These are phyloP conservation scores for Geranomyces michiganensis DNA, from an alignment of 192 early-diverging fungal genomes.

Conservation along the genomic window DNA sequence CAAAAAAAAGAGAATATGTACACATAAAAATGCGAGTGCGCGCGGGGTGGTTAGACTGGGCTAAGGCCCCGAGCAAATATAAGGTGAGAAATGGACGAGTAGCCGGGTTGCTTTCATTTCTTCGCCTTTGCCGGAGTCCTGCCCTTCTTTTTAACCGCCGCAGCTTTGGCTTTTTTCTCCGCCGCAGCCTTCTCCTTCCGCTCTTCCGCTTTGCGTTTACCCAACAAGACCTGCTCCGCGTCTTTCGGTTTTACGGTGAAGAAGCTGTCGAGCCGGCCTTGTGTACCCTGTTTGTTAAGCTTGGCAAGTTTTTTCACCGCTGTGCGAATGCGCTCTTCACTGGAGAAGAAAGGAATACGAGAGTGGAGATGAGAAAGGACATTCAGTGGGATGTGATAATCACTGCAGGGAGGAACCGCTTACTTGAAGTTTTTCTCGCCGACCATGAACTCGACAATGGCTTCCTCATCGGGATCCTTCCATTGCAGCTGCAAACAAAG, in stretches of 20 bases:
- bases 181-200: neutral
- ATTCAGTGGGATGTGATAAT: neutral
- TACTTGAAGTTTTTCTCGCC: constrained; percentile 94
- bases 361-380: neutral
- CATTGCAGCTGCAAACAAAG: constrained; percentile 39
- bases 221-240: constrained; percentile 6
- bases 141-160: neutral
- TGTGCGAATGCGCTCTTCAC: constrained; percentile 86
- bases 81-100: too few relatives aligned
- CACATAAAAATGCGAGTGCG: too few relatives aligned
- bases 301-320: constrained; percentile 80
- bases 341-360: constrained; percentile 35
- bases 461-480: constrained; percentile 65
- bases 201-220: constrained; percentile 44
- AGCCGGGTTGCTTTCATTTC: too few relatives aligned
- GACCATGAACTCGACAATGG: constrained; percentile 84
- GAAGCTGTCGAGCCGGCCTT: constrained; percentile 91
- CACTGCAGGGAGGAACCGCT: constrained; percentile 4
- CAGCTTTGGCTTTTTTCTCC: neutral
- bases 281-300: constrained; percentile 74
- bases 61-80: too few relatives aligned
- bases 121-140: neutral
- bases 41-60: too few relatives aligned
- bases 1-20: too few relatives aligned
- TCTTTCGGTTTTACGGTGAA: constrained; percentile 70